Base-by-base conservation (phyloP, 2,329 filamentous ascomycete species). In the Nemania sp. region DNA sequence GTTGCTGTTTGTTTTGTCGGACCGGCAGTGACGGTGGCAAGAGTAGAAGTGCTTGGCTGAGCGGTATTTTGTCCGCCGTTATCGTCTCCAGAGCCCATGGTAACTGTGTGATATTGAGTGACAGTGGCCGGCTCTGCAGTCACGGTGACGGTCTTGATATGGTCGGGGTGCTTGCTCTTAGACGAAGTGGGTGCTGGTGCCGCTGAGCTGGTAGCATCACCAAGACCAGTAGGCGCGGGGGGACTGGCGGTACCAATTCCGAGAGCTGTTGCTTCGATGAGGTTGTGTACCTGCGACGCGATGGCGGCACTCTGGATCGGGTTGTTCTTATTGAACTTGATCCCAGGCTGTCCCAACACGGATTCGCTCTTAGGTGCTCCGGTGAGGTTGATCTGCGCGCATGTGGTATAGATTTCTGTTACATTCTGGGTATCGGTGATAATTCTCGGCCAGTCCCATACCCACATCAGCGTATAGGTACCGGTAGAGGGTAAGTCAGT, bases 391-490 rank as follows among this genome's bases (percentile, higher is more conserved):
- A 71, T 69, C 56, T 69, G 66, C 34, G 66, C 64, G 61, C 82
- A 86, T 17, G 78, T 78, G 4, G 79, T 83, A 68, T 85, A 86
- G 63, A 77, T 81, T 67, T 86, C 79, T 59, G 79, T 79, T 58
- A 73, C 73, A 8, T 80, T 72, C 55, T 70, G 73, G 60, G 66
- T 71, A 58, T 69, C 71, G 33, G 66, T 64, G 64, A 75, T 72
- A 67, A 84, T 76, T 12, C 83, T 86, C 2, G 88, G 86, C 90
- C 91, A 99, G 71, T 96, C 88, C 94, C 94, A 97, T 40, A 97
- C 87, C 93, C 93, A 97, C 77, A 96, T 96, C 46, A 96, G 74
- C 3, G 91, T 93, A 70, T 92, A 90, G 23, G 80, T 79, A 24
- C 85, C 81, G 39, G 84, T 84, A 8, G 77, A 70, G n/a, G 80